These are phyloP conservation scores for Rhododendron ovatum DNA, from an alignment of 148 eudicot genomes.

Conservation along the genomic window DNA sequence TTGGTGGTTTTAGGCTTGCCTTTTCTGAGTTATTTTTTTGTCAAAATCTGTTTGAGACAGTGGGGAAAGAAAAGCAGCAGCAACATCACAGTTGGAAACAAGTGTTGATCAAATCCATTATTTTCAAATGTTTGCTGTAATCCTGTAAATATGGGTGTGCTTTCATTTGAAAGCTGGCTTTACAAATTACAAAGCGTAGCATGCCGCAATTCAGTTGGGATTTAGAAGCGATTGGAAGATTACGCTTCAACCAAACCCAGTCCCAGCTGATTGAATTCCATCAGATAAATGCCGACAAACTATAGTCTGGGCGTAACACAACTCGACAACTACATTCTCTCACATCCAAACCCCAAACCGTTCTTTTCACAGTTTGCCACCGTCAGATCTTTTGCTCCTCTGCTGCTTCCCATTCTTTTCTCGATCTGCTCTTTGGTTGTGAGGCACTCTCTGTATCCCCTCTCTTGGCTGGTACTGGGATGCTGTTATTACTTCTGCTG, in stretches of 20 bases:
- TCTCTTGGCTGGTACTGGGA: too few relatives aligned
- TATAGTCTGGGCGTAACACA: neutral
- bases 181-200: neutral
- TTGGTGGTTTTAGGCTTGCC: neutral
- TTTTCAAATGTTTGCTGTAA: neutral
- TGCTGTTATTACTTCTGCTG: too few relatives aligned
- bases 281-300: neutral
- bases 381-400: too few relatives aligned
- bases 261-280: neutral
- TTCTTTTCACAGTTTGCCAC: too few relatives aligned
- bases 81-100: neutral
- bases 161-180: neutral
- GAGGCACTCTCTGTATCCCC: too few relatives aligned
- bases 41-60: neutral
- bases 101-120: neutral
- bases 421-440: too few relatives aligned
- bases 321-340: neutral
- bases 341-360: neutral
- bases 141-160: neutral
- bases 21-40: neutral
- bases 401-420: too few relatives aligned
- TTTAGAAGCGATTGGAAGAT: neutral
- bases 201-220: neutral
- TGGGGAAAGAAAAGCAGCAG: neutral
- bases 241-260: neutral